phyloP scores from a whole-genome alignment of 2,329 filamentous ascomycete genomes.

The Saccharata proteae region DNA sequence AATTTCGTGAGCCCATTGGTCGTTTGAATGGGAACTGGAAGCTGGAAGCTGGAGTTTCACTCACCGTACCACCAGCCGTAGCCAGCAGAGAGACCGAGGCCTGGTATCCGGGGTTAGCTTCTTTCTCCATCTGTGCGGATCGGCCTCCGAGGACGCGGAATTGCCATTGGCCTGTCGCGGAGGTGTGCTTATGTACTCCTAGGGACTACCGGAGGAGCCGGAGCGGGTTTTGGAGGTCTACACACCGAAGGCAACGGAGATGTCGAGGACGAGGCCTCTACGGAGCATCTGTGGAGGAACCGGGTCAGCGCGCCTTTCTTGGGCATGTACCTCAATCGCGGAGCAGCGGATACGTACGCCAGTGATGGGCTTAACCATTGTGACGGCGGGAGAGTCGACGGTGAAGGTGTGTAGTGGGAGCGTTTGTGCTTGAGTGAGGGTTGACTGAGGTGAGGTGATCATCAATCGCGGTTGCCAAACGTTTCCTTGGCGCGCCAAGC shows the following conservation, averaged over 20 bases:
- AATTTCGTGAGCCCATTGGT: too few relatives aligned
- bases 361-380: conserved; percentile 40
- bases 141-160: conserved; percentile 1
- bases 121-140: not conserved
- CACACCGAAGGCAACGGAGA: conserved; percentile 54
- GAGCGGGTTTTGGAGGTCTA: conserved; percentile 11
- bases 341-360: conserved; percentile 29
- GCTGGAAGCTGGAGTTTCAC: conserved; percentile 2
- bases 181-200: not conserved
- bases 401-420: conserved; percentile 3
- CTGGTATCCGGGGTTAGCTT: conserved; percentile 21
- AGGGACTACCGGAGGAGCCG: not conserved
- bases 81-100: conserved; percentile 49
- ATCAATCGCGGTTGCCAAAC: too few relatives aligned
- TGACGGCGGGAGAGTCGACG: conserved; percentile 13
- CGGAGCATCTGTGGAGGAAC: conserved; percentile 46
- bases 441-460: conserved; percentile 6
- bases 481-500: not conserved
- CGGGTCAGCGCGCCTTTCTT: conserved; percentile 14
- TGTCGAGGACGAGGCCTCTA: conserved; percentile 52
- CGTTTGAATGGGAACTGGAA: conserved; percentile 1
- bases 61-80: conserved; percentile 57
- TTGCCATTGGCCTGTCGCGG: conserved; percentile 1
- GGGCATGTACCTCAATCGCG: not conserved
- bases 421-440: not conserved